These are phyloP conservation scores for Takashimella koratensis DNA, from an alignment of 1,284 basidiomycete species.

Conservation along the genomic window DNA sequence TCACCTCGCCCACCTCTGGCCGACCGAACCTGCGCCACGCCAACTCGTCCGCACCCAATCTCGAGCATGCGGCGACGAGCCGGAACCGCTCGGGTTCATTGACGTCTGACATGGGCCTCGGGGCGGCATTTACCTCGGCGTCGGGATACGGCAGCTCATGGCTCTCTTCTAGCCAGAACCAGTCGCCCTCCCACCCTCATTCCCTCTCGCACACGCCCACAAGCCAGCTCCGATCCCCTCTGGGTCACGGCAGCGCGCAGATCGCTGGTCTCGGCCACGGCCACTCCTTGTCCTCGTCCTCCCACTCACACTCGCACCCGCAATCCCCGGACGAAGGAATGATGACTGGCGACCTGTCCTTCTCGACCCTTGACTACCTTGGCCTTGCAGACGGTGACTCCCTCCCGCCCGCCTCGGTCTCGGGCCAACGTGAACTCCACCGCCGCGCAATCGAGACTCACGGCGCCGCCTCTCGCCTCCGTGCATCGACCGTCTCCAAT, in stretches of 20 bases:
- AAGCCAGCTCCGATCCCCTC: conserved; percentile 25
- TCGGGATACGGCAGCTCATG: conserved; percentile 53
- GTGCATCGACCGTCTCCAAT: conserved; percentile 86
- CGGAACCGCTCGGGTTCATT: conserved; percentile 85
- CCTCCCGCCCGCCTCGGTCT: conserved; percentile 70
- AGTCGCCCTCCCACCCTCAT: conserved; percentile 66
- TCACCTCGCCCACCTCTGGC: not conserved
- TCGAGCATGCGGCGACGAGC: conserved; percentile 57
- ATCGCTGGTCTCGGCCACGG: conserved; percentile 65
- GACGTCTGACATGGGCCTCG: conserved; percentile 65
- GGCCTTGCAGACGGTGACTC: conserved; percentile 63
- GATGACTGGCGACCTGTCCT: conserved; percentile 73
- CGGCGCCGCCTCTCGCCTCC: conserved; percentile 63
- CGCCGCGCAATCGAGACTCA: conserved; percentile 75
- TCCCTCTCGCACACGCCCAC: conserved; percentile 11
- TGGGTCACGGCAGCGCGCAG: conserved; percentile 18
- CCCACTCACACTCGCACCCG: conserved; percentile 17
- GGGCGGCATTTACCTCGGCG: not conserved
- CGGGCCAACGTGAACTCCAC: conserved; percentile 77
- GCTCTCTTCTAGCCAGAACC: conserved; percentile 78
- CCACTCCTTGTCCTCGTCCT: conserved; percentile 58
- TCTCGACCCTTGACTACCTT: conserved; percentile 90
- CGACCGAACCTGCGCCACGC: conserved; percentile 74
- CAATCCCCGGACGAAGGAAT: not conserved
- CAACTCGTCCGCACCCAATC: conserved; percentile 59